A percentile compares a stretch with the other conserved stretches of the same genome.
phyloP scores from a whole-genome alignment of 164 flowering plant genomes.

The Protea cynaroides region DNA sequence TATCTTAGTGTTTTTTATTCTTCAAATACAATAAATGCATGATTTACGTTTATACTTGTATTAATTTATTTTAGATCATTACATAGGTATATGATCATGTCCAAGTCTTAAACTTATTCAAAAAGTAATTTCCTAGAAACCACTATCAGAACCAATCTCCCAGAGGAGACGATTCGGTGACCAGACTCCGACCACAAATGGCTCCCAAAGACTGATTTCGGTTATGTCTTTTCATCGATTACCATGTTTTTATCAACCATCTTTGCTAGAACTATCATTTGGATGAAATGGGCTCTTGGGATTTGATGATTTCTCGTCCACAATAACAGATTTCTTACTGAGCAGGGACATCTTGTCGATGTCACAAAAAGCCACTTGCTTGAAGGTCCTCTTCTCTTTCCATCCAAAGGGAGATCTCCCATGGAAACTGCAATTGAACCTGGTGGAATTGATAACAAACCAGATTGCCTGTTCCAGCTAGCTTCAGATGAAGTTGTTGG shows the following conservation, averaged over 20 bases:
- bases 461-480: slow-evolving; percentile 92
- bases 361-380: slow-evolving; percentile 49
- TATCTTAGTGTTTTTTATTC: too few species aligned
- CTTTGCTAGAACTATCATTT: background rate
- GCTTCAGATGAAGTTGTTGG: slow-evolving; percentile 92
- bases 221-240: slow-evolving; percentile 2
- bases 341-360: slow-evolving; percentile 69
- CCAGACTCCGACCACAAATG: slow-evolving; percentile 7
- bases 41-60: too few species aligned
- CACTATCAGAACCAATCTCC: slow-evolving; percentile 19
- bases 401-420: slow-evolving; percentile 17
- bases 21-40: too few species aligned
- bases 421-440: slow-evolving; percentile 38
- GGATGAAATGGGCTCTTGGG: slow-evolving; percentile 15
- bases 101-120: too few species aligned
- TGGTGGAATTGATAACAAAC: slow-evolving; percentile 60
- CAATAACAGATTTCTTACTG: slow-evolving; percentile 63
- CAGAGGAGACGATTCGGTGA: slow-evolving; percentile 19
- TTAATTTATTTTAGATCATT: too few species aligned
- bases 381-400: slow-evolving; percentile 16
- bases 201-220: slow-evolving; percentile 3
- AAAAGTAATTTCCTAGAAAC: too few species aligned
- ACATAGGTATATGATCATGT: too few species aligned
- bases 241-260: background rate
- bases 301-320: slow-evolving; percentile 35